These are phyloP conservation scores for Malbranchea cinnamomea DNA, from an alignment of 2,329 filamentous ascomycete species.

Conservation along the genomic window DNA sequence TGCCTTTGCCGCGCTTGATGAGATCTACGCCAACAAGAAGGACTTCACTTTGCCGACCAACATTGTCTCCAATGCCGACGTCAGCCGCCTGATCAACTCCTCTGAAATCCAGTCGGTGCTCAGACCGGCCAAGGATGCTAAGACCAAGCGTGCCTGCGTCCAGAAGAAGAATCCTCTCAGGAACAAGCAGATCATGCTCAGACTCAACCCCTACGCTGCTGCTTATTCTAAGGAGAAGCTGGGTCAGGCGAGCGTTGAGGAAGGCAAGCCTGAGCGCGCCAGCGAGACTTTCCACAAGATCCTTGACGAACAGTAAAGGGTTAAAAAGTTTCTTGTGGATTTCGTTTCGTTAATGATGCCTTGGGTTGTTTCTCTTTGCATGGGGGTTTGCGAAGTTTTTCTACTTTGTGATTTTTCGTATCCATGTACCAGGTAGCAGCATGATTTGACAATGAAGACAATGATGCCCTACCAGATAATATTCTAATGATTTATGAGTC, in stretches of 20 bases:
- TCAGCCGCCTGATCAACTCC: conserved; percentile 97
- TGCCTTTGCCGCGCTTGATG: conserved; percentile 91
- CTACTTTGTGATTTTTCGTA: conserved; percentile 8
- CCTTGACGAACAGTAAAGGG: conserved; percentile 36
- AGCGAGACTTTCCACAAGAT: conserved; percentile 39
- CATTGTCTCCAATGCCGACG: conserved; percentile 84
- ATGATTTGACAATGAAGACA: conserved; percentile 9
- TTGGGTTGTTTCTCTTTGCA: conserved; percentile 9
- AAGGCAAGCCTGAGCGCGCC: conserved; percentile 44
- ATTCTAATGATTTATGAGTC: no score
- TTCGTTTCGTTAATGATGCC: conserved; percentile 8
- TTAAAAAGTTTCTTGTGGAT: conserved; percentile 11
- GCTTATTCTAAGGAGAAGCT: conserved; percentile 79
- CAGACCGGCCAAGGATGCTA: conserved; percentile 71
- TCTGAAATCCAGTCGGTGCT: conserved; percentile 96
- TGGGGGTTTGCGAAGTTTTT: conserved; percentile 13
- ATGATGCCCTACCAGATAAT: no score
- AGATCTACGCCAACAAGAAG: conserved; percentile 96
- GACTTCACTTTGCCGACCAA: conserved; percentile 95
- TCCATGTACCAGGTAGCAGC: conserved; percentile 5
- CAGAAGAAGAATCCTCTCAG: conserved; percentile 99
- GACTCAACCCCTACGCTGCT: conserved; percentile 94
- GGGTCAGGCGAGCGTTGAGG: conserved; percentile 51
- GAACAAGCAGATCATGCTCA: conserved; percentile 98
- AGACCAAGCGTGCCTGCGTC: conserved; percentile 77